Conservation (phyloP, 805 yeast species). For the Saturnispora saitoi region DNA sequence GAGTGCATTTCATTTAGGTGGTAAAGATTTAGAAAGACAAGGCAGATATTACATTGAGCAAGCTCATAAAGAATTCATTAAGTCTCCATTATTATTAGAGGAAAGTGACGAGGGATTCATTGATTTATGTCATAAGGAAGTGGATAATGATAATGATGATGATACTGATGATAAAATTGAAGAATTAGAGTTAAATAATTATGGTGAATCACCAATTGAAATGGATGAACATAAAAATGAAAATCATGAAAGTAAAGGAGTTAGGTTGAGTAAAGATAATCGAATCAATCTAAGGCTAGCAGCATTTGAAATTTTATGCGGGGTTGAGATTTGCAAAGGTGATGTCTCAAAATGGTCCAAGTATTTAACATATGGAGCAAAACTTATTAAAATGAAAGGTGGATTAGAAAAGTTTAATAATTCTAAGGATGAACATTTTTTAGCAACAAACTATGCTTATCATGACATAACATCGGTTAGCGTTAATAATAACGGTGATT, state of each 20-base stretch:
- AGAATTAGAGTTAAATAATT: neutral
- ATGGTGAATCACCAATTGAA: neutral
- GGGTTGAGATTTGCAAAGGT: constrained; percentile 79
- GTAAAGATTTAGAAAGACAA: constrained; percentile 34
- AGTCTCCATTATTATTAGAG: constrained; percentile 24
- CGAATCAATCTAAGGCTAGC: constrained; percentile 45
- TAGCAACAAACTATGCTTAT: constrained; percentile 70
- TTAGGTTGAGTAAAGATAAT: constrained; percentile 24
- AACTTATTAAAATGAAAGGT: constrained; percentile 50
- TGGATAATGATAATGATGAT: neutral
- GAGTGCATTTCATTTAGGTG: constrained; percentile 46
- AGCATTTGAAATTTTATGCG: constrained; percentile 56
- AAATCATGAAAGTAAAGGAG: constrained; percentile 16
- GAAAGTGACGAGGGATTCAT: neutral
- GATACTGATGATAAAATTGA: constrained; percentile 18
- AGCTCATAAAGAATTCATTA: constrained; percentile 37
- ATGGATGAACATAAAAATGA: constrained; percentile 23
- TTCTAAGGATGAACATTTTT: constrained; percentile 58
- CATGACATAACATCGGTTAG: constrained; percentile 68
- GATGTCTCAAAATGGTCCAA: constrained; percentile 71
- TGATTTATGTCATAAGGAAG: neutral
- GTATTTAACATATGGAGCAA: constrained; percentile 57
- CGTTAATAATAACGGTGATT: constrained; percentile 47
- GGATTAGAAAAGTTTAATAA: constrained; percentile 46
- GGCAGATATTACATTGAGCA: constrained; percentile 40